Conservation (phyloP, 2,329 filamentous ascomycete species). For the Apiospora kogelbergensis region DNA sequence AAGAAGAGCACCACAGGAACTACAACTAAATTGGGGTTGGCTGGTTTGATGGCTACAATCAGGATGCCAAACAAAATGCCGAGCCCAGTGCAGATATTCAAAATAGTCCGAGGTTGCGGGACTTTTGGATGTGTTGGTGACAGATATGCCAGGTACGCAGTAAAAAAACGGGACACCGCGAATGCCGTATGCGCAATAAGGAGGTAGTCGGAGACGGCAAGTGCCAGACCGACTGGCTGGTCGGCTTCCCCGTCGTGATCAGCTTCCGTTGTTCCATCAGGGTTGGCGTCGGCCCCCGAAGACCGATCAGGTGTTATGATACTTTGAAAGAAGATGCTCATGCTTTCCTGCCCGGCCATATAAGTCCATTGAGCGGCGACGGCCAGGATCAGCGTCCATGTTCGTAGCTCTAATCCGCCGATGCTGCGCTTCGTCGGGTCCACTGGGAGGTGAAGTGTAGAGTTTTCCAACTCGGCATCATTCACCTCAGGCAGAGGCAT, state of each 20-base stretch:
- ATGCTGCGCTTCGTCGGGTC: conserved; percentile 49
- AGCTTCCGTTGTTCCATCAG: conserved; percentile 36
- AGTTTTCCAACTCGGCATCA: conserved; percentile 53
- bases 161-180: conserved; percentile 70
- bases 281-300: conserved; percentile 28
- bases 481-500: conserved; percentile 64
- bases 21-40: conserved; percentile 48
- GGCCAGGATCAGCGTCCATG: conserved; percentile 64
- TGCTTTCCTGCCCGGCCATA: conserved; percentile 69
- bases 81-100: conserved; percentile 60
- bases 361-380: conserved; percentile 78
- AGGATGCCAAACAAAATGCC: conserved; percentile 59
- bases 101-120: conserved; percentile 68
- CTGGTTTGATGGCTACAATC: conserved; percentile 43
- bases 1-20: conserved; percentile 70
- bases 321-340: conserved; percentile 60
- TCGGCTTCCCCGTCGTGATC: conserved; percentile 36
- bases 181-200: conserved; percentile 73
- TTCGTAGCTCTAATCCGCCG: conserved; percentile 53
- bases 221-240: conserved; percentile 41
- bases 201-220: conserved; percentile 64
- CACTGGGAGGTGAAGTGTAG: conserved; percentile 47
- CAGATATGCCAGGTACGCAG: conserved; percentile 62
- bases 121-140: conserved; percentile 46
- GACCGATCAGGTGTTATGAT: conserved; percentile 38